These are phyloP conservation scores for Tirmania nivea DNA, from an alignment of 495 filamentous ascomycete genomes.

Conservation along the genomic window DNA sequence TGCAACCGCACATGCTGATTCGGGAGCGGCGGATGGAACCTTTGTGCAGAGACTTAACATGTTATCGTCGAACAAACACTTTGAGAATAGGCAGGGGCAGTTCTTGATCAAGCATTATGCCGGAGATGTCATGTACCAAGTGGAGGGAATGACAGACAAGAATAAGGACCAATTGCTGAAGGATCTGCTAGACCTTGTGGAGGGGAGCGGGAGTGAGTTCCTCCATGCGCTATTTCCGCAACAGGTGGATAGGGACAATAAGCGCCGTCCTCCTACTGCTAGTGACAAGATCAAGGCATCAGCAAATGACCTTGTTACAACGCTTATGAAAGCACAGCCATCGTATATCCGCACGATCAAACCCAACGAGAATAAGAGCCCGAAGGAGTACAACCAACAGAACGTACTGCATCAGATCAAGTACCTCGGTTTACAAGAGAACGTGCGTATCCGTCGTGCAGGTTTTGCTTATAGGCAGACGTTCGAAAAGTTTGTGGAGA, in stretches of 20 bases:
- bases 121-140: constrained; percentile 85
- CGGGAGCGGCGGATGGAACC: constrained; percentile 78
- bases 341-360: constrained; percentile 99
- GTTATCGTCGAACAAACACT: constrained; percentile 68
- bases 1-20: constrained; percentile 88
- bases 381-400: constrained; percentile 66
- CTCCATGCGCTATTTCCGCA: constrained; percentile 75
- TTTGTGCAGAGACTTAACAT: constrained; percentile 83
- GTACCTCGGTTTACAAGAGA: constrained; percentile 95
- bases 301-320: constrained; percentile 85
- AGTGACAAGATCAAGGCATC: constrained; percentile 95
- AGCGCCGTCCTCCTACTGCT: constrained; percentile 77
- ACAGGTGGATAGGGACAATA: constrained; percentile 88
- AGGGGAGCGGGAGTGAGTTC: constrained; percentile 62
- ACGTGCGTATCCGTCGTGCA: constrained; percentile 89
- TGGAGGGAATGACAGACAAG: constrained; percentile 97
- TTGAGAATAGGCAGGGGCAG: constrained; percentile 77
- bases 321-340: constrained; percentile 88
- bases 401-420: constrained; percentile 99
- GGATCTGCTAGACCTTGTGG: constrained; percentile 74
- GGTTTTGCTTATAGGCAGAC: constrained; percentile 96
- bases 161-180: constrained; percentile 97
- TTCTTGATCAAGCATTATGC: constrained; percentile 99
- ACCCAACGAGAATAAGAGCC: constrained; percentile 95
- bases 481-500: constrained; percentile 94